Evolutionary conservation across 495 filamentous ascomycete genomes (phyloP).

Genomic region (Bacidia rubella): DNA sequence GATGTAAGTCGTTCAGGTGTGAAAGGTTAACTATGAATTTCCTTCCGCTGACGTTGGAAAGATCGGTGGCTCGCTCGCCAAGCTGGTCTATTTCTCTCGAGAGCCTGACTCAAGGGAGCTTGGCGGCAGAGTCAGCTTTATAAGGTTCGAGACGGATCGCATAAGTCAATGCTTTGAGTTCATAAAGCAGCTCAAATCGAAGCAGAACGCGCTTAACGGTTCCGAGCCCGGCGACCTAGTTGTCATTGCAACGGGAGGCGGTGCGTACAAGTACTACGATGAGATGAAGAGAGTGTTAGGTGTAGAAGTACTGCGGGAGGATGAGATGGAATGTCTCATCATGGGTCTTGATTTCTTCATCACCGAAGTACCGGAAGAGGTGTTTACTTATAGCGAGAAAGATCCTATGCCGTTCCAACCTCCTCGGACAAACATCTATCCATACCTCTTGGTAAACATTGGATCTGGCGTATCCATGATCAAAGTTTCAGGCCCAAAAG

Average conservation of each 20-base stretch:
- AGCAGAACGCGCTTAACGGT: slow-evolving; percentile 63
- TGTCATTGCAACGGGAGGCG: slow-evolving; percentile 90
- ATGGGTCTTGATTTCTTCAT: slow-evolving; percentile 99
- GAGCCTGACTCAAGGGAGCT: slow-evolving; percentile 65
- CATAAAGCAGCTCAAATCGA: slow-evolving; percentile 66
- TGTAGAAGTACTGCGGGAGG: slow-evolving; percentile 79
- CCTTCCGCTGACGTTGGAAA: slow-evolving; percentile 29
- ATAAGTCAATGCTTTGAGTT: slow-evolving; percentile 87
- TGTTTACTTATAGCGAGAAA: slow-evolving; percentile 86
- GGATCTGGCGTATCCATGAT: slow-evolving; percentile 98
- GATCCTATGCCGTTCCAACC: slow-evolving; percentile 77
- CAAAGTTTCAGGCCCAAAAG: slow-evolving; percentile 79
- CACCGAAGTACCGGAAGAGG: slow-evolving; percentile 87
- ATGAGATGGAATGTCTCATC: slow-evolving; percentile 98
- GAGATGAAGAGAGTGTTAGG: slow-evolving; percentile 66
- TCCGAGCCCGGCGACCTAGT: slow-evolving; percentile 50
- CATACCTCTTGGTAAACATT: slow-evolving; percentile 95
- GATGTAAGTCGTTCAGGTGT: slow-evolving; percentile 49
- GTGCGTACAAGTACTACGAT: slow-evolving; percentile 92
- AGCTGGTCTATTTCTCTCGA: slow-evolving; percentile 91
- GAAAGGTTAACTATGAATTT: slow-evolving; percentile 22
- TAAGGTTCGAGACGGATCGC: slow-evolving; percentile 86
- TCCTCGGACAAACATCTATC: slow-evolving; percentile 66
- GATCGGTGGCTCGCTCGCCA: slow-evolving; percentile 92
- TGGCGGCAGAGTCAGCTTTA: slow-evolving; percentile 84